A percentile compares a stretch with the other conserved stretches of the same genome.
phyloP scores from a whole-genome alignment of 2,329 filamentous ascomycete genomes.

The Colletotrichum kahawae region DNA sequence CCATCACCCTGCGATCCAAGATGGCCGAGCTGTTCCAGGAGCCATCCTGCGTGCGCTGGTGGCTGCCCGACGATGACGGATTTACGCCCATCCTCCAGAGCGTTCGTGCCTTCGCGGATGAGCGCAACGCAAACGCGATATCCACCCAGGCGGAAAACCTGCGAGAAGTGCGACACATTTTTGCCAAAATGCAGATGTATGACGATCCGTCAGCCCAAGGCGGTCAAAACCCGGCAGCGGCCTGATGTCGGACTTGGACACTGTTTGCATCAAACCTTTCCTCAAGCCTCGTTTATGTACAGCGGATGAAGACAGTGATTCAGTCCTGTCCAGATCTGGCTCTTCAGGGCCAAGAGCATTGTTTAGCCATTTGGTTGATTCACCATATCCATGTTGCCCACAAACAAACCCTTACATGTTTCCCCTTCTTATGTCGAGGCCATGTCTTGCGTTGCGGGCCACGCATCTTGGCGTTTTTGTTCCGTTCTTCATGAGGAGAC shows the following conservation, averaged over 20 bases:
- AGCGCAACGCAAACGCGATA: conserved; percentile 69
- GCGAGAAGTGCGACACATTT: conserved; percentile 77
- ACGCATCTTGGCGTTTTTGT: not conserved
- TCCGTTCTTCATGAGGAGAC: not conserved
- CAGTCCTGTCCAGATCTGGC: not conserved
- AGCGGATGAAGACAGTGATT: not conserved
- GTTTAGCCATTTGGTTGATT: not conserved
- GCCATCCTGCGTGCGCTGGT: conserved; percentile 78
- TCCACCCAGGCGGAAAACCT: conserved; percentile 68
- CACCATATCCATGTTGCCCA: not conserved
- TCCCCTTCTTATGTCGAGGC: not conserved
- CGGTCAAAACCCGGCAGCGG: not conserved
- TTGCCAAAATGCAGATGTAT: conserved; percentile 58
- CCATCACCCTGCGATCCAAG: conserved; percentile 72
- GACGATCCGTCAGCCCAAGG: not conserved
- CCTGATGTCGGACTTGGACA: not conserved
- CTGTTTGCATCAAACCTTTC: not conserved
- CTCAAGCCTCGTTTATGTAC: not conserved
- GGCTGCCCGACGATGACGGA: conserved; percentile 83
- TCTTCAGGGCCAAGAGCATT: not conserved
- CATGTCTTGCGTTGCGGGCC: not conserved
- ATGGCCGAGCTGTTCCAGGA: conserved; percentile 80
- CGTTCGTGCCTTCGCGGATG: conserved; percentile 81
- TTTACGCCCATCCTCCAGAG: conserved; percentile 76
- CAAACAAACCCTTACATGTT: not conserved